A percentile compares a stretch with the other conserved stretches of the same genome.
Evolutionary conservation across 768 basidiomycete species (phyloP).

Genomic region (Lenzites betulinus): DNA sequence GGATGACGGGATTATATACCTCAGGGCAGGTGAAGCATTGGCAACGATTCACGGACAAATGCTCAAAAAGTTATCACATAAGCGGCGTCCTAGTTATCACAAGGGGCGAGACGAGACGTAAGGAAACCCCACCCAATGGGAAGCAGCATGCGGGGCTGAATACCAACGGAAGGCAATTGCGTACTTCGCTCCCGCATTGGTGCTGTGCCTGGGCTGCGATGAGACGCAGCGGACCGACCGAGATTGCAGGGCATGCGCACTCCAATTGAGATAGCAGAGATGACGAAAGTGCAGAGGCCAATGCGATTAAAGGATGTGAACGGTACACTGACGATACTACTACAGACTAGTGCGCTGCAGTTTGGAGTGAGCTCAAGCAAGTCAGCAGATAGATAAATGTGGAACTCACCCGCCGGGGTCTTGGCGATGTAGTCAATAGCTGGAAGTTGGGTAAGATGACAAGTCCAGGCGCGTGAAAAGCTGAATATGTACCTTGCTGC

Average conservation of each 20-base stretch:
- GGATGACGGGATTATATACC: constrained; percentile 2
- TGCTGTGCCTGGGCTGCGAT: constrained; percentile 6
- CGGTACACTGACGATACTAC: constrained; percentile 17
- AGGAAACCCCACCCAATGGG: constrained; percentile 9
- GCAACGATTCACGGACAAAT: constrained; percentile 6
- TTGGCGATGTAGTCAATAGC: constrained; percentile 95
- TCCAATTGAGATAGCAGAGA: background rate
- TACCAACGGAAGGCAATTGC: background rate
- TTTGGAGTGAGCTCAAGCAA: constrained; percentile 2
- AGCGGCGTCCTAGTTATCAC: constrained; percentile 16
- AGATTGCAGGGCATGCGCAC: background rate
- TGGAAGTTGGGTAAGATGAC: constrained; percentile 34
- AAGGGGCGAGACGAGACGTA: constrained; percentile 15
- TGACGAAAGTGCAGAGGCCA: constrained; percentile 1
- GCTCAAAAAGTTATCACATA: constrained; percentile 16
- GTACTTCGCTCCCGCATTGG: constrained; percentile 8
- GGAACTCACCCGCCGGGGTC: constrained; percentile 47
- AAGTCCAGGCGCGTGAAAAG: constrained; percentile 16
- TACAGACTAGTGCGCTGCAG: constrained; percentile 25
- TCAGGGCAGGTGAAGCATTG: background rate
- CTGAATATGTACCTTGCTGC: constrained; percentile 67
- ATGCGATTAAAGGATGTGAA: constrained; percentile 17
- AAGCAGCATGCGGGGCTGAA: constrained; percentile 5
- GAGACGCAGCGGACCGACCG: constrained; percentile 5
- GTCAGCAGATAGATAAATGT: background rate